Base-by-base conservation (phyloP, 2,329 filamentous ascomycete genomes). In the Penicillium concentricum region DNA sequence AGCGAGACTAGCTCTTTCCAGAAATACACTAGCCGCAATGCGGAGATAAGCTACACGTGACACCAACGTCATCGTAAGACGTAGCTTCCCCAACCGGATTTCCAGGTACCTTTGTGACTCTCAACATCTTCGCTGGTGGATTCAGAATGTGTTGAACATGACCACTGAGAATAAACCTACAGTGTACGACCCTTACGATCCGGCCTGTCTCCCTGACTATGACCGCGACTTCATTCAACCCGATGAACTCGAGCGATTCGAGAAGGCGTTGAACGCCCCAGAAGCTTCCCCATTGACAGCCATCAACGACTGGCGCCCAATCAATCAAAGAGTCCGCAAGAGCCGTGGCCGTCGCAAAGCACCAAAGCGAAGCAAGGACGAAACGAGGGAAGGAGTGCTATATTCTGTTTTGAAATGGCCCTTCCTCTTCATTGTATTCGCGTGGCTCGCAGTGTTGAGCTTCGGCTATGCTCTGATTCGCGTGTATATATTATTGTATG, bases 361-460 rank as follows among this genome's bases (percentile, higher is more conserved):
- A 16, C 71, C 74, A 2, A 70, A 69, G 20, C 81, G 89, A 56
- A 88, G 85, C 61, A 90, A 87, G 68, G 94, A 99, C 72, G 94
- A 99, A 79, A 97, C 93, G 2, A 82, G 94, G 63, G 94, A 99
- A 77, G 94, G 94, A 20, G 91, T 94, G 70, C 82, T 96, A 12
- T 99, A 99, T 73, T 85, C 84, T 2, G 73, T 99, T 43, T 80
- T 96, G 50, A 97, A 97, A 74, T 97, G 92, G 89, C 94, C 94
- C 2, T 83, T 99, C 63, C 81, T 99, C 34, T 74, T 92, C 34
- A 83, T 89, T 39, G 91, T 96, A 2, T 82, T 88, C 45, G 84
- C 86, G 12, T 97, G 92, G 92, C 84, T 99, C 47, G 69, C 84
- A 0, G 85, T 89, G 15, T 81, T 97, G 22, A 85, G 86, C 52